Evolutionary conservation across 2,329 filamentous ascomycete species (phyloP).

Genomic region (Xylogone sp.): DNA sequence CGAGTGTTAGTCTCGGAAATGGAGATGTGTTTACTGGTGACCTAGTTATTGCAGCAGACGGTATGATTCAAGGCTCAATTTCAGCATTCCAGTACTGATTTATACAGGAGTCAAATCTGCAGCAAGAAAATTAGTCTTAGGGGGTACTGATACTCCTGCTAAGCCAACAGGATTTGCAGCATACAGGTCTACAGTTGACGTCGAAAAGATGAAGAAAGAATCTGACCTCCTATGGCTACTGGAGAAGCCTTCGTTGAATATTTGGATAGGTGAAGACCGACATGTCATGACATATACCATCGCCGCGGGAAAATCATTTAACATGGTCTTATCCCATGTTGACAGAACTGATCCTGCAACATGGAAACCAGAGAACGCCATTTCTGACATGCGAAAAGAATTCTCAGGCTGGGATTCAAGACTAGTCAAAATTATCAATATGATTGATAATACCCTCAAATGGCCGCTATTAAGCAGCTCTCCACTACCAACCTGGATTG

Average conservation of each 20-base stretch:
- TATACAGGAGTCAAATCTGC: slow-evolving; percentile 29
- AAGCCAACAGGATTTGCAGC: slow-evolving; percentile 35
- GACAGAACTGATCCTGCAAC: slow-evolving; percentile 31
- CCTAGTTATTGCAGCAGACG: slow-evolving; percentile 34
- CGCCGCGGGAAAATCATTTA: slow-evolving; percentile 37
- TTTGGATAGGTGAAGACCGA: slow-evolving; percentile 36
- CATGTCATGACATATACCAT: slow-evolving; percentile 45
- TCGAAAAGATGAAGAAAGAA: slow-evolving; percentile 31
- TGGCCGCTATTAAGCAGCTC: slow-evolving; percentile 3
- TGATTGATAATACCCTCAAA: slow-evolving; percentile 28
- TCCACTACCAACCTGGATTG: slow-evolving; percentile 2
- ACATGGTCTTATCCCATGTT: slow-evolving; percentile 41
- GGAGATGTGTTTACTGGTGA: slow-evolving; percentile 24
- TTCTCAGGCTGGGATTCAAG: slow-evolving; percentile 32
- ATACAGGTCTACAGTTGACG: slow-evolving; percentile 37
- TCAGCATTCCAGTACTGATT: too few relatives aligned
- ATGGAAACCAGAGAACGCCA: slow-evolving; percentile 23
- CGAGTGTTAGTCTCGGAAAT: slow-evolving; percentile 18
- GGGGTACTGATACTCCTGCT: slow-evolving; percentile 25
- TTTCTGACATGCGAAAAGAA: slow-evolving; percentile 30
- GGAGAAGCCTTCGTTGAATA: slow-evolving; percentile 29
- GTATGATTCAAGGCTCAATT: slow-evolving; percentile 10
- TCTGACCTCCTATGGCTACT: slow-evolving; percentile 35
- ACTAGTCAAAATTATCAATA: slow-evolving; percentile 31
- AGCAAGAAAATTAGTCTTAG: slow-evolving; percentile 16